Evolutionary conservation across 2,329 filamentous ascomycete genomes (phyloP), one percentile per base, ranked within the genome.

Genomic region (Fusarium sp.): DNA sequence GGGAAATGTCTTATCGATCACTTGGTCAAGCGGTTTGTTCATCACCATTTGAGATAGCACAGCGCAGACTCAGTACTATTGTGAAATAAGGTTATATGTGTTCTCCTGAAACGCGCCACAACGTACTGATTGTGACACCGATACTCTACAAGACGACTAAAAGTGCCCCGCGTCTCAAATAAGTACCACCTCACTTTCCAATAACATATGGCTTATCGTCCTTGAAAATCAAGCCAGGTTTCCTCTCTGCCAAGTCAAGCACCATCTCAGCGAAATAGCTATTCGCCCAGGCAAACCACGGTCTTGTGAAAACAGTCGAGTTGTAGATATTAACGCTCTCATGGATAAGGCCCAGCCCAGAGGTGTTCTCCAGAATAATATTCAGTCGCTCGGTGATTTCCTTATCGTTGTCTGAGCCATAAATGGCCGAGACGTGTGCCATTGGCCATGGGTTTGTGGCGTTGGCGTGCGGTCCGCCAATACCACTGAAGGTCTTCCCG

Each of bases 251-350:
- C 50, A 66, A 44, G 1, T 66, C 63, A 0, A 66, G 56, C 3
- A 66, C 30, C 63, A 66, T 66, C 1, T 66, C 63, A 0, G 63
- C 63, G 15, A 66, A 66, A 9, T 66, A 66, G 3, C 63, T 66
- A 0, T 66, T 66, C 1, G 63, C 63, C 63, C 63, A 66, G 1
- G 63, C 63, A 15, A 66, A 66, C 63, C 63, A 66, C 1, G 63
- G 62, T 1, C 63, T 55, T 1, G 63, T 66, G 1, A 66, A 66
- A 0, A 44, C 62, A 0, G 56, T 40, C 4, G 63, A 66, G 20
- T 66, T 66, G 5, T 66, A 66, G 0, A 66, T 62, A 5, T 62
- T 66, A 0, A 66, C 56, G 37, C 63, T 66, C 13, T 66, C 63
- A 6, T 66, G 63, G 2, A 66, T 62, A 9, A 66, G 7, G 0